These are phyloP conservation scores for Mariannaea elegans DNA, from an alignment of 2,329 filamentous ascomycete genomes.

Conservation along the genomic window DNA sequence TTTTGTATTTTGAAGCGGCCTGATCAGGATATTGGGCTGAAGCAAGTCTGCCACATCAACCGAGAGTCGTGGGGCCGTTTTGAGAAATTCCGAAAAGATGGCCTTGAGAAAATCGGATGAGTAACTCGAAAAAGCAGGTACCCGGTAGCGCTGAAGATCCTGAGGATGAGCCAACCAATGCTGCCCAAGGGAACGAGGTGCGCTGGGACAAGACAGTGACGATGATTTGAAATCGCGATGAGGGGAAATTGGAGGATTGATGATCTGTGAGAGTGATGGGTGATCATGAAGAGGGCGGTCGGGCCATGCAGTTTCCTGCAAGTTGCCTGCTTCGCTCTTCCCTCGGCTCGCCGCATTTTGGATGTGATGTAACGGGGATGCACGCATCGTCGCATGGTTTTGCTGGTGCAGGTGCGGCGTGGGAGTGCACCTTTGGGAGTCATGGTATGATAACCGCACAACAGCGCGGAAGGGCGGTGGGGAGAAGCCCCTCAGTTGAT, in stretches of 20 bases:
- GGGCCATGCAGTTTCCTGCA: conserved; percentile 11
- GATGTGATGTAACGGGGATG: conserved; percentile 1
- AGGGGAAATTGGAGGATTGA: background rate
- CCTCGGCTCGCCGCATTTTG: background rate
- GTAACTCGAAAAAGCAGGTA: conserved; percentile 4
- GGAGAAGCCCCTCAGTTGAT: background rate
- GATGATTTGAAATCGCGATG: background rate
- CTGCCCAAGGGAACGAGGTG: background rate
- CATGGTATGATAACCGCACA: conserved; percentile 7
- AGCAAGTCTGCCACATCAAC: background rate
- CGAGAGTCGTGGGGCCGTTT: background rate
- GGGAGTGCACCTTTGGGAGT: background rate
- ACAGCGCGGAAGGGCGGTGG: background rate
- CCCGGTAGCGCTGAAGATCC: background rate
- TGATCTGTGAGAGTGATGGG: background rate
- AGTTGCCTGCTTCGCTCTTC: conserved; percentile 7
- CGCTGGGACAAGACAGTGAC: background rate
- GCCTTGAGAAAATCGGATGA: background rate
- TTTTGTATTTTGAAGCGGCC: conserved; percentile 1
- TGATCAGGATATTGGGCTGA: background rate
- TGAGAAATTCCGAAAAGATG: background rate
- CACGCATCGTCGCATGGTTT: conserved; percentile 12
- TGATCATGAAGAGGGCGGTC: background rate
- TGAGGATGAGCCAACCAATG: background rate
- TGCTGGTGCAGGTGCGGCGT: conserved; percentile 5